Base-by-base conservation (phyloP, 139 green algal genomes). In the Tetraselmis striata region DNA sequence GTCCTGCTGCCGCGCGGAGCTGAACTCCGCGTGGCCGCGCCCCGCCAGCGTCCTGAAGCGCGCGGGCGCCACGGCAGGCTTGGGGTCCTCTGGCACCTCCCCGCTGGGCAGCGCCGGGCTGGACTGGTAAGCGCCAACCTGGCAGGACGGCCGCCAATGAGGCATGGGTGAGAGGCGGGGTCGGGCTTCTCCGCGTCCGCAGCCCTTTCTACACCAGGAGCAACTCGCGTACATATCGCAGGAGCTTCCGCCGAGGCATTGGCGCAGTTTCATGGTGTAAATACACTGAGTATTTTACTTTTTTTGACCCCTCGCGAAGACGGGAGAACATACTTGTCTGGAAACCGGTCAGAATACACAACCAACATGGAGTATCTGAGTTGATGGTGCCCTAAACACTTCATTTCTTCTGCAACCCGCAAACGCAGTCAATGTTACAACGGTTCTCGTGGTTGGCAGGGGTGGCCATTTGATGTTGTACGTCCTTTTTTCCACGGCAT, bases 31-130 rank as follows among this genome's bases (percentile, higher is more conserved):
- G 84, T 99, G 97, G 28, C 93, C 92, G 29, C 79, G 84, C 22
- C 95, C 97, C 27, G 96, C 90, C 23, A 98, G 78, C 0, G 79
- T 77, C 87, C 98, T 98, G 88, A 99, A 98, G 1, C 85, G 81
- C 31, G 84, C 79, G 2, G 96, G 96, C 23, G 85, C 67, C 24
- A 99, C 91, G 24, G 80, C 78, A 28, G 45, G 45, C 45, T 85
- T 87, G 29, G 30, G 78, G 28, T 87, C 82, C n/a, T 85, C 83
- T 67, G 45, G 11, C 18, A 67, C 45, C 45, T 67, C 45, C 5
- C 45, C 45, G 18, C 45, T 67, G 45, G 45, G 45, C 45, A 67
- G 45, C 45, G 45, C 11, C 45, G 45, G 45, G 45, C 18, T 67
- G 5, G 45, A 67, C 18, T 67, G 45, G 45, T 67, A 67, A 5